phyloP scores from a whole-genome alignment of 1,284 basidiomycete species.

The Thecaphora frezii region DNA sequence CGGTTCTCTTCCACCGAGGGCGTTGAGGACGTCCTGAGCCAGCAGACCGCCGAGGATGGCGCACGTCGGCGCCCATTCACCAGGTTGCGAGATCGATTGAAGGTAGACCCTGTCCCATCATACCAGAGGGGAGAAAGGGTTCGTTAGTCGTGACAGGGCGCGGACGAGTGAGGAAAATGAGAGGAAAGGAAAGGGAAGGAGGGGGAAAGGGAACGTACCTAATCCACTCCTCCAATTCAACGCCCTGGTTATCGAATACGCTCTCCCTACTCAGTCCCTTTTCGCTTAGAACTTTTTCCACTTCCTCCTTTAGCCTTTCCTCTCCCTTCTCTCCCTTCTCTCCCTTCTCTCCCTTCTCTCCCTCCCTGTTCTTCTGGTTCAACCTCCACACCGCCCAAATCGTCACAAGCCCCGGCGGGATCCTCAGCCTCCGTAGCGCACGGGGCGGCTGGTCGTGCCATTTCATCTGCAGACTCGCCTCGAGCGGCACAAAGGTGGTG shows the following conservation, averaged over 20 bases:
- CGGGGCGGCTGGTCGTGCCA: conserved; percentile 72
- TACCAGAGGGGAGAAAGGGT: no score
- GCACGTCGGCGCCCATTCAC: conserved; percentile 17
- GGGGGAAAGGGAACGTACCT: conserved; percentile 1
- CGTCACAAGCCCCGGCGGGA: conserved; percentile 65
- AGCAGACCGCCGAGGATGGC: conserved; percentile 84
- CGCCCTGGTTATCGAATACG: conserved; percentile 1
- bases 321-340: conserved; percentile 11
- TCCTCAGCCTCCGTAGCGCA: conserved; percentile 73
- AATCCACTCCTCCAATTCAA: background rate
- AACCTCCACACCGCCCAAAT: conserved; percentile 63
- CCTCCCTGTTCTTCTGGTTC: background rate
- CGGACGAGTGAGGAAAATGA: no score
- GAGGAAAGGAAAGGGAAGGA: conserved; percentile 1
- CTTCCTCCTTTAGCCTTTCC: conserved; percentile 5
- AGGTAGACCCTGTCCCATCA: background rate
- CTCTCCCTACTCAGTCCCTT: conserved; percentile 1
- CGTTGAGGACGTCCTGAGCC: conserved; percentile 91
- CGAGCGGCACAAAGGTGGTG: conserved; percentile 69
- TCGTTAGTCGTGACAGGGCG: no score
- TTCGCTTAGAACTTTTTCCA: no score
- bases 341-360: background rate
- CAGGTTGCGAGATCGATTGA: conserved; percentile 4
- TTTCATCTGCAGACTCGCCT: conserved; percentile 62
- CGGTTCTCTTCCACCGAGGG: conserved; percentile 81